These are phyloP conservation scores for Osmanthus fragrans DNA, from an alignment of 257 asterid species.

Conservation along the genomic window DNA sequence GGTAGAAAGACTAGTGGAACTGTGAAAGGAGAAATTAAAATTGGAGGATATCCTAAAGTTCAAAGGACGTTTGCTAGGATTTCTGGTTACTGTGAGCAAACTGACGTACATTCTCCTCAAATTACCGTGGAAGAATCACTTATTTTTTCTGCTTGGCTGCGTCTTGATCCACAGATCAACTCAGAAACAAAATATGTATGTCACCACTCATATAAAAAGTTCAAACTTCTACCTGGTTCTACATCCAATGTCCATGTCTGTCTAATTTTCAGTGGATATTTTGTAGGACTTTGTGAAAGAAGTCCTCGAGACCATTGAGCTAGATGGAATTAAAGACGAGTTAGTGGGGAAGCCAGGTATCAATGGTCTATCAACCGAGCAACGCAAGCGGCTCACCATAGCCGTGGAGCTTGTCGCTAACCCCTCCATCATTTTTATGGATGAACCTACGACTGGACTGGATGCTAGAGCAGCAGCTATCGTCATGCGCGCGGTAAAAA, in stretches of 20 bases:
- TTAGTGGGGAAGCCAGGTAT: conserved; percentile 23
- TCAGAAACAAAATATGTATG: conserved; percentile 23
- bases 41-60: conserved; percentile 24
- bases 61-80: conserved; percentile 24
- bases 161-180: conserved; percentile 9
- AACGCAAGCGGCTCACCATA: conserved; percentile 24
- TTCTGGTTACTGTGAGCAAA: conserved; percentile 26
- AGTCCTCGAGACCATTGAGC: conserved; percentile 11
- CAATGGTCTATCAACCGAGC: conserved; percentile 24
- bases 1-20: conserved; percentile 24
- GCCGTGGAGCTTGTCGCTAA: conserved; percentile 28
- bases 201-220: not conserved
- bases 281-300: conserved; percentile 23
- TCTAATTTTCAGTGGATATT: not conserved
- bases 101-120: conserved; percentile 4
- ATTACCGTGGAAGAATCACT: not conserved
- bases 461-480: conserved; percentile 27
- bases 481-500: conserved; percentile 27
- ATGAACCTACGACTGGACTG: conserved; percentile 27
- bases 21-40: conserved; percentile 21
- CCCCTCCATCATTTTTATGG: conserved; percentile 24
- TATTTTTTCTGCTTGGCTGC: conserved; percentile 17
- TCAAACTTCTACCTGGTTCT: not conserved
- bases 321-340: conserved; percentile 14
- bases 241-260: not conserved